Evolutionary conservation across 139 green algal genomes (phyloP).

Genomic region (Tetraselmis chui): DNA sequence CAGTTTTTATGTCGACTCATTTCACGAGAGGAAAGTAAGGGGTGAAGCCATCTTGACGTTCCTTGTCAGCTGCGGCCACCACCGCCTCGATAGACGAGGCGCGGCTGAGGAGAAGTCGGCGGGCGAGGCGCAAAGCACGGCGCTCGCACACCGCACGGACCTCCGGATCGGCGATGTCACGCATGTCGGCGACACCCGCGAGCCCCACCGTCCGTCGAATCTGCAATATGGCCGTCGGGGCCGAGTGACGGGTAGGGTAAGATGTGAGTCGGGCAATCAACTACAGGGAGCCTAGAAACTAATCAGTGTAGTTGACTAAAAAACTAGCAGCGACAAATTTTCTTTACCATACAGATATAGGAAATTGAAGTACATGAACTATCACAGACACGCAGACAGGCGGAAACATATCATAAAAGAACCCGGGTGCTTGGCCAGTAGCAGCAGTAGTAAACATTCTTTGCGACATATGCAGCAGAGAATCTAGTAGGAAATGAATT

Average conservation of each 20-base stretch:
- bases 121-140: conserved; percentile 64
- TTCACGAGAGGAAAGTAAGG: background rate
- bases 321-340: too few relatives aligned
- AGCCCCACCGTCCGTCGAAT: conserved; percentile 86
- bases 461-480: too few relatives aligned
- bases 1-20: too few relatives aligned
- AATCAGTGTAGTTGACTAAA: conserved; percentile 43
- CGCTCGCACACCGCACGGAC: conserved; percentile 67
- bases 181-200: conserved; percentile 88
- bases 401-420: too few relatives aligned
- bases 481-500: too few relatives aligned
- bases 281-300: background rate
- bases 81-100: conserved; percentile 26
- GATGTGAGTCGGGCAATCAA: background rate
- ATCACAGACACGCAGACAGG: too few relatives aligned
- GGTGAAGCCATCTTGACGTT: background rate
- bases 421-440: too few relatives aligned
- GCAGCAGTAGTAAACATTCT: too few relatives aligned
- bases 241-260: background rate
- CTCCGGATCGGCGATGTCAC: conserved; percentile 70
- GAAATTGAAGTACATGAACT: too few relatives aligned
- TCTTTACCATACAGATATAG: too few relatives aligned
- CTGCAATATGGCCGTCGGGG: conserved; percentile 21
- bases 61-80: conserved; percentile 11
- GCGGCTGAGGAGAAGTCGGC: conserved; percentile 44